Conservation (phyloP, 257 asterid genomes). For the Penstemon barbatus region DNA sequence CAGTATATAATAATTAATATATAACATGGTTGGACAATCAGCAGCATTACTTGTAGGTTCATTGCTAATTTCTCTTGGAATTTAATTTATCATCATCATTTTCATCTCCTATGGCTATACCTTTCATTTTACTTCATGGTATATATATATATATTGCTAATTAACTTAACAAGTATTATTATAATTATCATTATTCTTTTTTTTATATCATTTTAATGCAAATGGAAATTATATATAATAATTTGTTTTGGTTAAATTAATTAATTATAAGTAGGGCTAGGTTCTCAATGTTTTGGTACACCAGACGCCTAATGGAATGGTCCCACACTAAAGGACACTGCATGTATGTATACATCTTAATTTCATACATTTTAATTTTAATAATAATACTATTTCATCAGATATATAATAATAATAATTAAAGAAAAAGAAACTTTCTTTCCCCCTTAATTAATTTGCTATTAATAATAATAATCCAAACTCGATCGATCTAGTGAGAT, state of each 20-base stretch:
- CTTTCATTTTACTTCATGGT: constrained; percentile 41
- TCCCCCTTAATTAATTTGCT: neutral
- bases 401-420: too few relatives aligned
- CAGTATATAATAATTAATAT: too few relatives aligned
- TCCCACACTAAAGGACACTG: constrained; percentile 8
- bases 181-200: too few relatives aligned
- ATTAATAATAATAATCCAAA: neutral
- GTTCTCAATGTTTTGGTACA: constrained; percentile 13
- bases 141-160: too few relatives aligned
- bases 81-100: neutral
- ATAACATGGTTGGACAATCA: constrained; percentile 2
- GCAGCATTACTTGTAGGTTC: neutral
- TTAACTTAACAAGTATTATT: too few relatives aligned
- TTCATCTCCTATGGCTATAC: constrained; percentile 20
- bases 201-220: too few relatives aligned
- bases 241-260: neutral
- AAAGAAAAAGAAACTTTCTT: too few relatives aligned
- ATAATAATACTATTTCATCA: neutral
- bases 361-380: neutral
- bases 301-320: constrained; percentile 2
- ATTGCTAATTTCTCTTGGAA: neutral
- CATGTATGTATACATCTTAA: constrained; percentile 4
- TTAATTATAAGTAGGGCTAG: neutral
- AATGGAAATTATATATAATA: too few relatives aligned
- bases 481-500: constrained; percentile 22